Base-by-base conservation (phyloP, 495 filamentous ascomycete genomes). In the Aspergillus hancockii region DNA sequence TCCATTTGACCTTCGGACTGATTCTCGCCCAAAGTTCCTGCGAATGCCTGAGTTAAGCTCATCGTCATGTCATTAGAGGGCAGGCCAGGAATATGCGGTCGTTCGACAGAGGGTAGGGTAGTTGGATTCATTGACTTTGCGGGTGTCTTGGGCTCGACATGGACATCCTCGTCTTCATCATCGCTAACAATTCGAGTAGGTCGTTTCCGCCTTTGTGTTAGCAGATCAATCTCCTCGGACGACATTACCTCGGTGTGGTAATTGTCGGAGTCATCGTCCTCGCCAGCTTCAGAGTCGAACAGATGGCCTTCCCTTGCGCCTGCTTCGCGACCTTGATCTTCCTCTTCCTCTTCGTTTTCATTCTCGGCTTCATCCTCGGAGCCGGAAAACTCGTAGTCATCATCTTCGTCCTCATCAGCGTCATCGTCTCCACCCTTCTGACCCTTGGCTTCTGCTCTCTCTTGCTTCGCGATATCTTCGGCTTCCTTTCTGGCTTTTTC, bases 1-100 rank as follows among this genome's bases (percentile, higher is more conserved):
- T 78, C 80, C 51, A 55, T 57, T 64, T 61, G 66, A 53, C 63
- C 68, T 31, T 65, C 65, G 6, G 65, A 62, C 25, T 78, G 64
- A 46, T 83, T 85, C 32, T 90, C 84, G 50, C 87, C 90, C 83
- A 97, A 88, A 2, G 93, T 97, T 25, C 90, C 91, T n/a, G 89
- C 88, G 70, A 96, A 97, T 53, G 91, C 90, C 69, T 97, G 93
- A 5, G 92, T 96, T 51, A 96, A 79, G 43, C 92, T 90, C 56
- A 96, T 83, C 38, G 86, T 83, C 25, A 79, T 79, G 59, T 77
- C 76, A 18, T 75, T 73, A 5, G 76, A 74, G 25, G 78, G 79
- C 32, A 88, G 72, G 2, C 82, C 83, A 22, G 82, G 86, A 60
- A 89, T 85, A 7, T 66, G 49, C 28, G 75, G 73, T 50, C 77